Conservation (phyloP, 148 eudicot species). For the Rhododendron ovatum region DNA sequence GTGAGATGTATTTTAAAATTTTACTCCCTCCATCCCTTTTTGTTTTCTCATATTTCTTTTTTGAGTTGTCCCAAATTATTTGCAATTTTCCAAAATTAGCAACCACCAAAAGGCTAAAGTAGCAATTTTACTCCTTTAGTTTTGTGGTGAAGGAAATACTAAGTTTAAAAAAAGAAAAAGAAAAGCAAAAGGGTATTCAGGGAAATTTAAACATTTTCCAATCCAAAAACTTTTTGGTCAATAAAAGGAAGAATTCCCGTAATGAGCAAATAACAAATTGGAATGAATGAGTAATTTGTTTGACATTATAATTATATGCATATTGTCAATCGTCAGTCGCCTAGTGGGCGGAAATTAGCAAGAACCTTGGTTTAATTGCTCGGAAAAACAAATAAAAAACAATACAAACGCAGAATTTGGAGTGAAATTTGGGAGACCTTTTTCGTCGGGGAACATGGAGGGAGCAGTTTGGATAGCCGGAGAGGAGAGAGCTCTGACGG, state of each 20-base stretch:
- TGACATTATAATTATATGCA: background rate
- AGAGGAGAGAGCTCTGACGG: conserved; percentile 36
- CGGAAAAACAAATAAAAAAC: too few relatives aligned
- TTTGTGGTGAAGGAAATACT: too few relatives aligned
- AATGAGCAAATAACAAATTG: background rate
- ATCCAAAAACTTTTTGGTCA: too few relatives aligned
- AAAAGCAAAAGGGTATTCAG: too few relatives aligned
- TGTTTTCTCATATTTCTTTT: background rate
- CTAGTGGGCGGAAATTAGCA: background rate
- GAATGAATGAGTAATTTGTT: too few relatives aligned
- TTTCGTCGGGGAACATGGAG: conserved; percentile 19
- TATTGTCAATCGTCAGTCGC: background rate
- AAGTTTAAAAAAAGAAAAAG: too few relatives aligned
- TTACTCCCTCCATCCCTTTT: background rate
- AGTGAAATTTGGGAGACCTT: conserved; percentile 22
- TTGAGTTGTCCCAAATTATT: background rate
- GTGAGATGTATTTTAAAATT: background rate
- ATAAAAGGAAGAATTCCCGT: background rate
- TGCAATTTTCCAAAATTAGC: background rate
- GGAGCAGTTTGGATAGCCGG: conserved; percentile 23
- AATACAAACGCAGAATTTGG: background rate
- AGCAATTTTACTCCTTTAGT: background rate
- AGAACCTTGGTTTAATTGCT: background rate
- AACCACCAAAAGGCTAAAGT: background rate
- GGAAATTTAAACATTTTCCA: too few relatives aligned